Base-by-base conservation (phyloP, 2,329 filamentous ascomycete genomes). In the Zymoseptoria crescenta region DNA sequence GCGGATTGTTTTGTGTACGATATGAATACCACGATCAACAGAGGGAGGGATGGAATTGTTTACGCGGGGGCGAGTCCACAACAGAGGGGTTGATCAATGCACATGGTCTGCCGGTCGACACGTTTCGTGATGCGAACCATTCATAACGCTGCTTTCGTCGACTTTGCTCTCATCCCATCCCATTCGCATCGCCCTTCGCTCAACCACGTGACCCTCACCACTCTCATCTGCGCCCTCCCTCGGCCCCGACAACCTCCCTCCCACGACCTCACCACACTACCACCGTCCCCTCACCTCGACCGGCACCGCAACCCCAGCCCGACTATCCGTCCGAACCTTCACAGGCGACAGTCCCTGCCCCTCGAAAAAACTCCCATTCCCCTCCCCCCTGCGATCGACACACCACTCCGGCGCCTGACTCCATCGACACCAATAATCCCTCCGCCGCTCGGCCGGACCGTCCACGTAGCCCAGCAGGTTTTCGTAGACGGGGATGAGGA, bases 401-500 rank as follows among this genome's bases (percentile, higher is more conserved):
- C 69, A 65, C 66, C 72, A 75, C n/a, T 71, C 70, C 1, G 73
- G 70, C 16, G 74, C 68, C 13, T 69, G 60, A 49, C 67, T 71
- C 71, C 75, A 79, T 2, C 68, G 70, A 21, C 68, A 74, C 63
- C 75, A 79, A 66, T 77, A 75, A 51, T 73, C 72, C 24, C 65
- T 67, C 19, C 72, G 67, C 59, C 67, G 64, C 21, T 71, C 59
- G 45, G 64, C n/a, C 29, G 70, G 63, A 58, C 69, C 76, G 41
- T 73, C 65, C 10, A 70, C 68, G 59, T 80, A 79, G 28, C 72
- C 70, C 7, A 69, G 69, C 1, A 79, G 69, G 30, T 72, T 77
- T 62, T 79, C 76, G 54, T 75, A 73, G 9, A 78, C 62, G 1
- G 74, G 72, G 6, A 78, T 70, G 56, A 78, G 73, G 3, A 74